phyloP scores from a whole-genome alignment of 352 stramenopile genomes.

The Globisporangium paroecandrum region DNA sequence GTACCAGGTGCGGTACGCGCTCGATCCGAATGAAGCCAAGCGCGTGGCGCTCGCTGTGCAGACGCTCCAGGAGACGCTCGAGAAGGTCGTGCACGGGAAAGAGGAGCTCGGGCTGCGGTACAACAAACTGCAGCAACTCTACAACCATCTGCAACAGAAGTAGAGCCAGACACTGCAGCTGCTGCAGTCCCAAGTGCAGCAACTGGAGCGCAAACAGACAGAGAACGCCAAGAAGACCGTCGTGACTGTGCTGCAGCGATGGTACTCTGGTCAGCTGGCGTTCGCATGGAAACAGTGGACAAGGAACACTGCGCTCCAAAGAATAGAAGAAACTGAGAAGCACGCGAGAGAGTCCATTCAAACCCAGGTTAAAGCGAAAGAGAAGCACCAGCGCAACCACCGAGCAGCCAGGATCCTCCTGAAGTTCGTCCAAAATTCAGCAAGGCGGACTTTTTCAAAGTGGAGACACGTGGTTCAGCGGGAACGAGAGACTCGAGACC shows the following conservation, averaged over 20 bases:
- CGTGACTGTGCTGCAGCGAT: conserved; percentile 24
- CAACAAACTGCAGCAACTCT: conserved; percentile 33
- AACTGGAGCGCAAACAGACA: conserved; percentile 17
- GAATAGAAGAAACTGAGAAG: conserved; percentile 12
- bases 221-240: conserved; percentile 28
- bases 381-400: conserved; percentile 7
- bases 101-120: conserved; percentile 55
- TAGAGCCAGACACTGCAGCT: conserved; percentile 19
- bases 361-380: conserved; percentile 3
- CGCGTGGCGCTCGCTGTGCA: conserved; percentile 45
- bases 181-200: conserved; percentile 22
- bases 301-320: conserved; percentile 4
- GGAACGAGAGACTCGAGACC: neutral
- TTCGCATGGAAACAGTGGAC: conserved; percentile 44
- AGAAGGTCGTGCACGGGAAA: conserved; percentile 56
- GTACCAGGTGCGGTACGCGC: conserved; percentile 45
- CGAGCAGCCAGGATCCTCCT: neutral
- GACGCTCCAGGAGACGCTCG: conserved; percentile 55
- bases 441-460: neutral
- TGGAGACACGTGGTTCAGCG: conserved; percentile 4
- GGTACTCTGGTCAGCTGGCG: conserved; percentile 30
- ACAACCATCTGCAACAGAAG: conserved; percentile 30
- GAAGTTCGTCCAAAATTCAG: conserved; percentile 1
- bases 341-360: conserved; percentile 1
- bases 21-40: conserved; percentile 54